Evolutionary conservation across 2,329 filamentous ascomycete genomes (phyloP).

Genomic region (Neofusicoccum sp.): DNA sequence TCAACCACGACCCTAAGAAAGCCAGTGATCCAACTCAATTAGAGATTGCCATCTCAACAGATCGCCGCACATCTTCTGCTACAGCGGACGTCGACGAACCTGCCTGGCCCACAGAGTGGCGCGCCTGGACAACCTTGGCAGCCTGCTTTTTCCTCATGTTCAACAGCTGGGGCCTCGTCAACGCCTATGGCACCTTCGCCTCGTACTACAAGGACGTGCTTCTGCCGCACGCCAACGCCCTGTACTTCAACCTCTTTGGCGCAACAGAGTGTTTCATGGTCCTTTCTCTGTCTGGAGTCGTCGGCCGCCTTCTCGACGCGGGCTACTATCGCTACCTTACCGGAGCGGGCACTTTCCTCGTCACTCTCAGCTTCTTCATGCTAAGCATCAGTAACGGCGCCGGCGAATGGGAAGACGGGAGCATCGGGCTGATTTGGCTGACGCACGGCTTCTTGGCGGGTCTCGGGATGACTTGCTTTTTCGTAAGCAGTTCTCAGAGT

Average conservation of each 20-base stretch:
- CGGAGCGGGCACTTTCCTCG: conserved; percentile 44
- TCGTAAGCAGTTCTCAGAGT: conserved; percentile 55
- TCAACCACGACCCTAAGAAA: conserved; percentile 2
- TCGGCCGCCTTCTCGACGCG: conserved; percentile 54
- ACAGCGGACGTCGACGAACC: background rate
- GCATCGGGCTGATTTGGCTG: conserved; percentile 48
- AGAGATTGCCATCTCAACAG: background rate
- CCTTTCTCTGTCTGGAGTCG: conserved; percentile 47
- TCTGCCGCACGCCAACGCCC: conserved; percentile 42
- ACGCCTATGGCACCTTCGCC: conserved; percentile 54
- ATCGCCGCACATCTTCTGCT: background rate
- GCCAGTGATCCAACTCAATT: background rate
- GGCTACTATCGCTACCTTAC: conserved; percentile 46
- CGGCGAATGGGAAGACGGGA: conserved; percentile 38
- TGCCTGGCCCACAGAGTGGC: conserved; percentile 49
- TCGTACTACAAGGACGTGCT: conserved; percentile 53
- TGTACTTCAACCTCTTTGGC: conserved; percentile 52
- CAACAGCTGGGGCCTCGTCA: conserved; percentile 53
- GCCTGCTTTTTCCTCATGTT: conserved; percentile 57
- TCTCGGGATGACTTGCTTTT: conserved; percentile 56
- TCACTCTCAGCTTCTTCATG: conserved; percentile 49
- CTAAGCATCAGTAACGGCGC: conserved; percentile 46
- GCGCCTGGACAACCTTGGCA: conserved; percentile 47
- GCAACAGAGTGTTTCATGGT: conserved; percentile 52
- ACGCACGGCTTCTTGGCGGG: conserved; percentile 52